Evolutionary conservation across 768 basidiomycete genomes (phyloP).

Genomic region (Boletus rubescentipes): DNA sequence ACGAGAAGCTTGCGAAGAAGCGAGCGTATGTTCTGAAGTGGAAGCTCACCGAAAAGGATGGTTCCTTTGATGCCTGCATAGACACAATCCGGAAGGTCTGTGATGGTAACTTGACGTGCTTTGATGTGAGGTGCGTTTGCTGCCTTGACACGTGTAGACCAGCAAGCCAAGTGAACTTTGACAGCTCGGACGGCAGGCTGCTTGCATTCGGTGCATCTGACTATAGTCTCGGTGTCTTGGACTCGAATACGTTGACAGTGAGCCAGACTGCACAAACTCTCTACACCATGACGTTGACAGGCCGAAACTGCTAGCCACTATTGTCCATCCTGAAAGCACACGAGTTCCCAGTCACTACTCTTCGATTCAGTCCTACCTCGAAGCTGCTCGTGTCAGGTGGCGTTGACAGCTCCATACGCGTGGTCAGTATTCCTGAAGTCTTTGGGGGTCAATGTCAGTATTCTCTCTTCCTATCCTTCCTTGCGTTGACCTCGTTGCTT

Average conservation of each 20-base stretch:
- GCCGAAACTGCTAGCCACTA: conserved; percentile 58
- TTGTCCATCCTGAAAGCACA: conserved; percentile 90
- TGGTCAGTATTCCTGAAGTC: conserved; percentile 68
- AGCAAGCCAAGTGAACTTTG: conserved; percentile 4
- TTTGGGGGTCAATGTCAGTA: conserved; percentile 54
- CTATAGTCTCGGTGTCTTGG: conserved; percentile 79
- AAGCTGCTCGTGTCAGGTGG: conserved; percentile 85
- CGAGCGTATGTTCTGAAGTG: conserved; percentile 71
- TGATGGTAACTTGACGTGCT: conserved; percentile 79
- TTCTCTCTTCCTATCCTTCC: conserved; percentile 21
- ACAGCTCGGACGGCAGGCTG: conserved; percentile 75
- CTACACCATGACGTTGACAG: not conserved
- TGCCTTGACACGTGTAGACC: not conserved
- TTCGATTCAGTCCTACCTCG: conserved; percentile 84
- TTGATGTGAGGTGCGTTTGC: conserved; percentile 74
- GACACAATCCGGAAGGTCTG: conserved; percentile 69
- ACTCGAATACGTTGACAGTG: conserved; percentile 76
- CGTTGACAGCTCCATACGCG: conserved; percentile 83
- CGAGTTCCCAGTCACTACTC: conserved; percentile 88
- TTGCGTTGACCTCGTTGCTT: conserved; percentile 28
- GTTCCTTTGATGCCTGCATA: conserved; percentile 56
- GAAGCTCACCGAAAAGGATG: conserved; percentile 61
- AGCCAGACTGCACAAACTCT: conserved; percentile 21
- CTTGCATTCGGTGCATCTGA: conserved; percentile 89
- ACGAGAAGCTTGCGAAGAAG: conserved; percentile 52